Conservation (phyloP, 805 yeast genomes). For the Torulaspora delbrueckii region DNA sequence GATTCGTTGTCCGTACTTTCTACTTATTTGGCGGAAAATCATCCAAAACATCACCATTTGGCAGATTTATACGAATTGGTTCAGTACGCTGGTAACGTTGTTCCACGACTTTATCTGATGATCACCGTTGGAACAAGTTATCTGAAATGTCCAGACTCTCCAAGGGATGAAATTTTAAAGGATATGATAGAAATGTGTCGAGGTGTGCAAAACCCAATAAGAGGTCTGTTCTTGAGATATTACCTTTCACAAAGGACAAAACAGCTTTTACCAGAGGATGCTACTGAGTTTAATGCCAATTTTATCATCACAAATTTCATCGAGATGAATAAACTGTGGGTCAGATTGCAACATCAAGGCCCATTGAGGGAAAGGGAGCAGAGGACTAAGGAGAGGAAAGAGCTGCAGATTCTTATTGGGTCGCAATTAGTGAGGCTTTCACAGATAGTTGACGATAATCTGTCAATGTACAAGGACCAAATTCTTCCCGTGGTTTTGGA, state of each 20-base stretch:
- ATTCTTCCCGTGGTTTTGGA: constrained; percentile 79
- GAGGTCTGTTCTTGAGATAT: constrained; percentile 87
- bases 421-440: constrained; percentile 85
- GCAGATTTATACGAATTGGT: constrained; percentile 92
- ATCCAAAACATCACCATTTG: constrained; percentile 61
- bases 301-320: constrained; percentile 83
- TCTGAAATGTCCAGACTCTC: constrained; percentile 72
- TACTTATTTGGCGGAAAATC: constrained; percentile 57
- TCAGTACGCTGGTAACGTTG: constrained; percentile 89
- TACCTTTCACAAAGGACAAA: constrained; percentile 82
- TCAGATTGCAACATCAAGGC: constrained; percentile 91
- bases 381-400: constrained; percentile 75
- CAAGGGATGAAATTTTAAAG: constrained; percentile 78
- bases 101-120: constrained; percentile 91
- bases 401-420: constrained; percentile 87
- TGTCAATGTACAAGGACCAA: constrained; percentile 40
- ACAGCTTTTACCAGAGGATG: constrained; percentile 32
- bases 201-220: constrained; percentile 91
- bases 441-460: constrained; percentile 73
- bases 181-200: constrained; percentile 98
- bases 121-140: constrained; percentile 90
- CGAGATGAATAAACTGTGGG: constrained; percentile 98
- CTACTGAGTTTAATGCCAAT: constrained; percentile 42
- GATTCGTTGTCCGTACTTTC: constrained; percentile 74
- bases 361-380: constrained; percentile 75